Base-by-base conservation (phyloP, 768 basidiomycete species). In the Termitomyces sp. region DNA sequence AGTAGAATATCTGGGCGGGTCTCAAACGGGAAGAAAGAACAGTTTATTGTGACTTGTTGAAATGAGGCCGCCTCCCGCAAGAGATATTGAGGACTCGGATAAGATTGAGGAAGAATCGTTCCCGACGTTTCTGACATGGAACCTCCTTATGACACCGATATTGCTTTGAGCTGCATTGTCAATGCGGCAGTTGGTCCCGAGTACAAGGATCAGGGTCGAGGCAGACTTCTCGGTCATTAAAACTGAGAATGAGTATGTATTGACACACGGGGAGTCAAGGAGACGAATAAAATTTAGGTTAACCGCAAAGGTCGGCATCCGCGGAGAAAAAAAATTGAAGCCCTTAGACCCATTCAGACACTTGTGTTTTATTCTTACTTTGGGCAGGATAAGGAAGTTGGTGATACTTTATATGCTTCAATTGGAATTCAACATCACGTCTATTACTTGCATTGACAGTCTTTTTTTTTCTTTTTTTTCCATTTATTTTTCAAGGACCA, bases 121-220 rank as follows among this genome's bases (percentile, higher is more conserved):
- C 40, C 54, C 31, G 40, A 43, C n/a, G 37, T 42, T 55, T 55
- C 54, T n/a, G 29, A 43, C 40, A 55, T 55, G 52, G 37, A 54
- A 54, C 25, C 37, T 40, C 29, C 1, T 17, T 10, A 34, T 12
- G 51, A 37, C 37, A 14, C 37, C 37, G 25, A 38, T 20, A 38
- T 53, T 38, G 3, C 52, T 53, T 53, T 29, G 20, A 38, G 40
- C 29, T 43, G 54, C 54, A 55, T 55, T 55, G 38, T 55, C 17
- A 43, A 32, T 17, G 0, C 15, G 2, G 4, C 1, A 40, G 7
- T 40, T n/a, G 4, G 36, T 37, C 15, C 29, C 10, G 40, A 42
- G 10, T 9, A 31, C 52, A 17, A 17, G n/a, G 40, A 6, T 42
- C 54, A 55, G 29, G 29, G 54, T 12, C n/a, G 29, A 10, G n/a